Evolutionary conservation across 208 protist genomes (phyloP), one percentile per base, ranked within the genome.

Genomic region (Trypanosoma avium): DNA sequence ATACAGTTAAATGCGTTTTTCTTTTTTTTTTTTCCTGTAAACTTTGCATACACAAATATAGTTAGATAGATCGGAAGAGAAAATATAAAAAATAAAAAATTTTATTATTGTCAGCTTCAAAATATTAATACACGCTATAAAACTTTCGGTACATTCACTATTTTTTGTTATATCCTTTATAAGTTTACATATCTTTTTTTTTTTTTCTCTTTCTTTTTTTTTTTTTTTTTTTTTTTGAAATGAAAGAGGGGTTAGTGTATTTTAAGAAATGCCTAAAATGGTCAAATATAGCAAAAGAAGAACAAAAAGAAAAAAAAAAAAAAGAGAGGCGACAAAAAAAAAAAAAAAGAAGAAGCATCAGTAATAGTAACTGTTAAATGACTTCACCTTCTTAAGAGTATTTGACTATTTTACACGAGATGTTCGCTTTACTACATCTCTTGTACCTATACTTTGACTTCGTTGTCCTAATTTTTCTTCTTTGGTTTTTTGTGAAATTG

Each of bases 401-500:
- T 49, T 24, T 49, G 17, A 24, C 46, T 50, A 4, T 22, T 50
- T 29, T 50, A n/a, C n/a, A n/a, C n/a, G n/a, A n/a, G n/a, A n/a
- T n/a, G n/a, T n/a, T n/a, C n/a, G n/a, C n/a, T n/a, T n/a, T n/a
- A n/a, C n/a, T n/a, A n/a, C n/a, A n/a, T n/a, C n/a, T n/a, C n/a
- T n/a, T n/a, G n/a, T n/a, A n/a, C n/a, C n/a, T n/a, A n/a, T n/a
- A n/a, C n/a, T n/a, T n/a, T n/a, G n/a, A n/a, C n/a, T n/a, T n/a
- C n/a, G n/a, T n/a, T n/a, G n/a, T n/a, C n/a, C 27, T 40, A 6
- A 27, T 35, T n/a, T 60, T 69, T 38, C 61, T 64, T 4, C 4
- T 50, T 27, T 64, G 46, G 17, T n/a, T n/a, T n/a, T n/a, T n/a
- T n/a, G n/a, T n/a, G n/a, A n/a, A 54, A 59, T 36, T 33, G 42